Base-by-base conservation (phyloP, 2,329 filamentous ascomycete genomes). In the Pseudogymnoascus sp. region DNA sequence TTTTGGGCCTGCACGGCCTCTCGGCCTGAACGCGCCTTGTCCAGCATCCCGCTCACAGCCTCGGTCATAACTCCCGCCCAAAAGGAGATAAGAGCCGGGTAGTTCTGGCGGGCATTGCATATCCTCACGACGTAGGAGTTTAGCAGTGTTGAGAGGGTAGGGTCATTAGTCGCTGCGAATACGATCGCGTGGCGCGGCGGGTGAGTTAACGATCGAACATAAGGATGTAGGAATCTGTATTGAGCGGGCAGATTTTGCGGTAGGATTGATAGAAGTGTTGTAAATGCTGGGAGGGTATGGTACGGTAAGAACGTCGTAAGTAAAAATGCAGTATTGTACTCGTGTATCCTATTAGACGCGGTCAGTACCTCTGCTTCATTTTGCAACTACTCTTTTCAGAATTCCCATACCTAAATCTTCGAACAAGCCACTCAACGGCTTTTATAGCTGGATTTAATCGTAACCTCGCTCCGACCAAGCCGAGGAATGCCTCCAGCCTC, bases 271-370 rank as follows among this genome's bases (percentile, higher is more conserved):
- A 99, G 81, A 6, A 97, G 80, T 1, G 91, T 93, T 56, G 89
- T 82, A 74, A 99, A 99, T 12, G 91, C 85, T 5, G 90, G 89
- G 34, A 91, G 89, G 6, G 88, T 87, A 74, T 99, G 93, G 75
- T 96, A 97, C 1, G 95, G 95, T 4, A 99, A 81, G 74, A 97
- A 97, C 2, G 93, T 90, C 68, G 93, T 83, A 46, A 97, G 80
- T 12, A 96, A 78, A 36, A 83, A 83, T 3, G 84, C 80, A 3
- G 91, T 93, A 75, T 96, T 97, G 76, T 92, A 88, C 75, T 97
- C 91, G 74, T 99, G 95, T 61, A 96, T 86, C 69, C 93, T 96
- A 69, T 66, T 38, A 63, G 18, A 18, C 44, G 8, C 14, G 7
- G 56, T 60, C 56, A 37, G 23, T 63, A 69, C 64, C 64, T 61